These are phyloP conservation scores for Coemansia sp. DNA, from an alignment of 192 early-diverging fungal species.

Conservation along the genomic window DNA sequence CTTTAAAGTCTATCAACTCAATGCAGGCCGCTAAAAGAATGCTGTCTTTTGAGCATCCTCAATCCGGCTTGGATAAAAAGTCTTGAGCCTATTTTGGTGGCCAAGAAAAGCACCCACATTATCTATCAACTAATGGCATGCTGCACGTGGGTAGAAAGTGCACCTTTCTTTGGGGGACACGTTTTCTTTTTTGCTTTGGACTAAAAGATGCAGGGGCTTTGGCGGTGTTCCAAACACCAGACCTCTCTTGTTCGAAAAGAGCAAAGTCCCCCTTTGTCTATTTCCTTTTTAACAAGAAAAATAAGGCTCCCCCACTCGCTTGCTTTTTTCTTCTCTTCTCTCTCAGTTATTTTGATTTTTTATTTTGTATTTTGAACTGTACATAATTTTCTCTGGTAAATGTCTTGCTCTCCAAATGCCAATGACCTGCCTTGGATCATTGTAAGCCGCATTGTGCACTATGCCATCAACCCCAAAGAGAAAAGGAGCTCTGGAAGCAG, in stretches of 20 bases:
- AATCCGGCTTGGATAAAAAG: not conserved
- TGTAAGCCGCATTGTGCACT: not conserved
- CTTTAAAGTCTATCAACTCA: too few relatives aligned
- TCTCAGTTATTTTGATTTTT: not conserved
- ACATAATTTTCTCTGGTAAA: not conserved
- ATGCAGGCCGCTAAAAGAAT: not conserved
- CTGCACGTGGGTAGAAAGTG: not conserved
- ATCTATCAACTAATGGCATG: not conserved
- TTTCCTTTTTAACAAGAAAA: not conserved
- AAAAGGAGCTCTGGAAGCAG: not conserved
- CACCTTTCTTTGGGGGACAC: not conserved
- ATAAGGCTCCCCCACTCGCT: not conserved
- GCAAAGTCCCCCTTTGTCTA: not conserved
- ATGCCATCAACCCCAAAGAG: not conserved
- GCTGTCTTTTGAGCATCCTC: not conserved
- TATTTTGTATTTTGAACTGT: not conserved
- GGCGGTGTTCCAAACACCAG: not conserved
- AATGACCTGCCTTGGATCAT: constrained; percentile 8
- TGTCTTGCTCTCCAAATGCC: not conserved
- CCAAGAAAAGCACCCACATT: not conserved
- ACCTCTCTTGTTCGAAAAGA: not conserved
- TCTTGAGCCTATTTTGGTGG: not conserved
- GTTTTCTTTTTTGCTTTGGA: not conserved
- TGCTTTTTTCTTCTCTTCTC: not conserved
- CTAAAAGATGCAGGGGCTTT: not conserved